Base-by-base conservation (phyloP, 768 basidiomycete genomes). In the Ramaria sp. region DNA sequence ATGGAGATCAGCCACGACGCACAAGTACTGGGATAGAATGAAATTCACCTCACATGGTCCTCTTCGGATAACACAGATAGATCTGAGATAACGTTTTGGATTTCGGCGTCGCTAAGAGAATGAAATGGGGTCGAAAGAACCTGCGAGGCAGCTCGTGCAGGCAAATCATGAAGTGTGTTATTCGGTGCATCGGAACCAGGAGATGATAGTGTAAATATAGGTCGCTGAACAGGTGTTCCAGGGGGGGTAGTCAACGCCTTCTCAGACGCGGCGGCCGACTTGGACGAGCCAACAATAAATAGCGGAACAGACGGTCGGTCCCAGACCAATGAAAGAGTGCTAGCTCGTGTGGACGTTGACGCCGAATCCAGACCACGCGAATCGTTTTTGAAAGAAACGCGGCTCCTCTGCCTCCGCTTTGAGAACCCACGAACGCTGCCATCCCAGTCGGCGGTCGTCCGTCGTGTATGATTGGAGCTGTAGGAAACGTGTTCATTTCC, bases 41-140 rank as follows among this genome's bases (percentile, higher is more conserved):
- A 19, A 38, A 27, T 33, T 24, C 22, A 50, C 54, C 38, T 57
- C 12, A 50, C 47, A 48, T 57, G 37, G 11, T 57, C 55, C 34
- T 57, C 30, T n/a, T 57, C 55, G 12, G 56, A 30, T n/a, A 60
- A 27, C 17, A 58, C 50, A 20, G 56, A 57, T 4, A 86, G 67
- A 19, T 69, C 70, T 0, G 85, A 77, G 22, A 90, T 78, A 3
- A 80, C 76, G 15, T 75, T 71, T 59, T 84, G 81, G 43, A 91
- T 84, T 1, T 78, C 83, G 50, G 86, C 80, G 67, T 91, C 87
- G 2, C 86, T 82, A 62, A 81, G 83, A 22, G 81, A 78, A 64
- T 91, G 88, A 88, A 89, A 92, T 65, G 74, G 78, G 9, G 81
- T 85, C 1, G 76, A 71, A 17, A 91, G 74, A 11, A 90, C 75